Conservation (phyloP, 176 grass and related monocot species). For the Phoenix roebelenii region DNA sequence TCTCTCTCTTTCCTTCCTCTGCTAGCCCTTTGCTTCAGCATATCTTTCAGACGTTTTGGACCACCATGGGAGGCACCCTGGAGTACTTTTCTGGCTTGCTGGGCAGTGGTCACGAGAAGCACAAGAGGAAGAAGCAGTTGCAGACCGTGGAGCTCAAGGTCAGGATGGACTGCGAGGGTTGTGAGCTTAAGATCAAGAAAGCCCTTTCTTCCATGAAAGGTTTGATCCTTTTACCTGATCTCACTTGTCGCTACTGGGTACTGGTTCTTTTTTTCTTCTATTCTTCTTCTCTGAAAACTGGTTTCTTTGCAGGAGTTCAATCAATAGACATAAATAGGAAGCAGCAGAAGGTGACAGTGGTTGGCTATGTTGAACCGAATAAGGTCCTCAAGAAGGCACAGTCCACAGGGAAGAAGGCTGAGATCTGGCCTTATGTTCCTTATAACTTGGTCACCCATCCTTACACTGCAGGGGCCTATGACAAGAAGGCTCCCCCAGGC, state of each 20-base stretch:
- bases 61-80: constrained; percentile 33
- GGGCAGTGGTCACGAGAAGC: constrained; percentile 26
- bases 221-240: not conserved
- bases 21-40: no score
- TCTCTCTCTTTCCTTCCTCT: no score
- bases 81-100: constrained; percentile 43
- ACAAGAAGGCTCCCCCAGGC: constrained; percentile 51
- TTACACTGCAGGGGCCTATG: constrained; percentile 37
- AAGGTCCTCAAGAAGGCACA: constrained; percentile 48
- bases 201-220: constrained; percentile 53
- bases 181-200: constrained; percentile 61
- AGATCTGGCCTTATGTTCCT: constrained; percentile 60
- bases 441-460: constrained; percentile 43
- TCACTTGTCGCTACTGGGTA: no score
- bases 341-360: constrained; percentile 54
- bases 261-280: no score
- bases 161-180: constrained; percentile 73
- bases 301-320: constrained; percentile 32
- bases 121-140: constrained; percentile 43
- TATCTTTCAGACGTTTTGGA: no score
- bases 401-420: constrained; percentile 46
- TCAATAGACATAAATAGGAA: constrained; percentile 55
- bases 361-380: constrained; percentile 39
- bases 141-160: constrained; percentile 64
- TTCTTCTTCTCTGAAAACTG: no score